phyloP scores from a whole-genome alignment of 2,329 filamentous ascomycete species.

The Hymenoscyphus linearis region DNA sequence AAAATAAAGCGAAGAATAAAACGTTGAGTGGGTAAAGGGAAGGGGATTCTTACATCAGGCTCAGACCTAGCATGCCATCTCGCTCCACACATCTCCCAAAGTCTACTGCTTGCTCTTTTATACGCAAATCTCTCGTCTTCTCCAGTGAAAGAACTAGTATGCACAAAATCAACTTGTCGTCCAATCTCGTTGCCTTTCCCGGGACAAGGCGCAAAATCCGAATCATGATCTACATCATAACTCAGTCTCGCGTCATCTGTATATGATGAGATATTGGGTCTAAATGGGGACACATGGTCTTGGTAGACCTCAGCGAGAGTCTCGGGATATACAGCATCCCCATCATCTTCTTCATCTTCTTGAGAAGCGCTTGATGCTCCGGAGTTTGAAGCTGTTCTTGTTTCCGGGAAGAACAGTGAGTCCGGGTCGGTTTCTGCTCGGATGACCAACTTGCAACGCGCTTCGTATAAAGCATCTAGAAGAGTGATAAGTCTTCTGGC shows the following conservation, averaged over 20 bases:
- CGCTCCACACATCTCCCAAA: conserved; percentile 76
- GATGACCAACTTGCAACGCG: conserved; percentile 70
- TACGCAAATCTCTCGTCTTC: conserved; percentile 81
- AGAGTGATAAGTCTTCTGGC: conserved; percentile 75
- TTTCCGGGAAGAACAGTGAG: conserved; percentile 70
- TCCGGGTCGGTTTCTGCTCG: conserved; percentile 64
- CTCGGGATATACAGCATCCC: conserved; percentile 57
- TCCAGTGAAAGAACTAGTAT: conserved; percentile 65
- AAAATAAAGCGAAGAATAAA: background rate
- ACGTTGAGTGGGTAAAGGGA: background rate
- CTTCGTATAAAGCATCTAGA: conserved; percentile 75
- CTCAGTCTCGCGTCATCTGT: conserved; percentile 40
- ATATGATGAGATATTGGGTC: conserved; percentile 71
- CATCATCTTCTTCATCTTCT: conserved; percentile 32
- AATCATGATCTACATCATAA: conserved; percentile 54
- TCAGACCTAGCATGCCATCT: conserved; percentile 63
- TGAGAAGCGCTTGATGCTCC: conserved; percentile 25
- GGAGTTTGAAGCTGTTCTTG: conserved; percentile 16
- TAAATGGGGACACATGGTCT: conserved; percentile 69
- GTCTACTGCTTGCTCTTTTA: conserved; percentile 67
- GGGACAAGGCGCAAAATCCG: conserved; percentile 42
- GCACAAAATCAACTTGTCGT: conserved; percentile 53
- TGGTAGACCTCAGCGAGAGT: conserved; percentile 72
- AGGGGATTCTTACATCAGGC: conserved; percentile 29
- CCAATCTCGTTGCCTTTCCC: conserved; percentile 36